Percentiles rank a stretch among this genome's conserved stretches.
These are phyloP conservation scores for Chondrostereum purpureum DNA, from an alignment of 1,284 basidiomycete genomes.

Conservation along the genomic window DNA sequence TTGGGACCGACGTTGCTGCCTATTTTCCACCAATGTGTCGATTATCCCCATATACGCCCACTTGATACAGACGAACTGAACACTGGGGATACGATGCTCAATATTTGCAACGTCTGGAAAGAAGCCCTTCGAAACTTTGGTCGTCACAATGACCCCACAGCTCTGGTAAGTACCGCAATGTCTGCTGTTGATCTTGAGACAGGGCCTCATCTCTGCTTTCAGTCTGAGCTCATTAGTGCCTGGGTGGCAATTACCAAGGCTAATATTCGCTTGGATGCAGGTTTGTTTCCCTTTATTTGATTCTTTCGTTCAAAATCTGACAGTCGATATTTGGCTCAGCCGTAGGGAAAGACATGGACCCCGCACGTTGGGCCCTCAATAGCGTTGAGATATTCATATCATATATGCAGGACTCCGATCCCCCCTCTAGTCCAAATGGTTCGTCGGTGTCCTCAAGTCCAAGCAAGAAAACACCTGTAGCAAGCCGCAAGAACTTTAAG, in stretches of 20 bases:
- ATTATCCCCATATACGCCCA: conserved; percentile 43
- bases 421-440: too few relatives aligned
- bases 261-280: conserved; percentile 4
- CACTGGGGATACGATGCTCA: conserved; percentile 45
- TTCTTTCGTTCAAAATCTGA: conserved; percentile 4
- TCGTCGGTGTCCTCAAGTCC: too few relatives aligned
- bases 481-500: too few relatives aligned
- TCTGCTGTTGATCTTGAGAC: not conserved
- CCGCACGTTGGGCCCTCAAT: not conserved
- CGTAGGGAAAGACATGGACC: not conserved
- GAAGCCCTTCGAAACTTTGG: conserved; percentile 26
- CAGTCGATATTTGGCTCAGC: conserved; percentile 10
- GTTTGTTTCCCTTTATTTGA: conserved; percentile 5
- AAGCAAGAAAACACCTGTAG: too few relatives aligned
- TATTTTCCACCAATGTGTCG: conserved; percentile 45
- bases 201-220: not conserved
- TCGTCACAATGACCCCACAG: conserved; percentile 20
- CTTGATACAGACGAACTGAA: conserved; percentile 51
- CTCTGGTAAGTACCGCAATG: conserved; percentile 30
- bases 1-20: conserved; percentile 40
- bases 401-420: too few relatives aligned
- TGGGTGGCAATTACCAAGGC: conserved; percentile 10
- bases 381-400: not conserved
- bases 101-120: conserved; percentile 51
- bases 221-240: conserved; percentile 8